Base-by-base conservation (phyloP, 129 eudicot genomes). In the Saposhnikovia divaricata region DNA sequence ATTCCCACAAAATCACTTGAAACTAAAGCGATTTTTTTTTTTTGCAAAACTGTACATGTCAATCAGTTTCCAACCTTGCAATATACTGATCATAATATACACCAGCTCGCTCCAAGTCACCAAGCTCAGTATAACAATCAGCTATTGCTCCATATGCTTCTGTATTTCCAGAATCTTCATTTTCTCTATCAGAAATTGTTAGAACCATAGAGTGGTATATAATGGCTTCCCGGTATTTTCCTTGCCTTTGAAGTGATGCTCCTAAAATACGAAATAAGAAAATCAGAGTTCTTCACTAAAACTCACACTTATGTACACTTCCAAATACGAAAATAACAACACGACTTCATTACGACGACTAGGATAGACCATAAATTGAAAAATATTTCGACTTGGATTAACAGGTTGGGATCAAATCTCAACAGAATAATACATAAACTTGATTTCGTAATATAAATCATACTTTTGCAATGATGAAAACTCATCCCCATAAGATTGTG, bases 71-170 rank as follows among this genome's bases (percentile, higher is more conserved):
- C 84, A 96, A 90, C 81, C 98, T 85, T 25, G 95, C 83, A 82
- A 92, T 96, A 72, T 96, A 96, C 78, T 92, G 91, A 81, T 96
- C 99, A 80, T 96, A 96, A 83, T 82, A 96, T 65, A 86, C 89
- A 23, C 89, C 99, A 45, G 99, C 99, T 77, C 82, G 86, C 80
- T 96, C 99, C 69, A 96, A 84, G 75, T 96, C 98, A 38, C 99
- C 99, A 73, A 92, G 86, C 80, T 96, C 99, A 21, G 99, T 96
- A 77, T 96, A 96, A 85, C 99, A 96, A 86, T 96, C 99, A 50
- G 99, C 99, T 81, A 96, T 96, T 39, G 99, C 99, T 77, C 99
- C 99, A 70, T 77, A 92, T 9, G 99, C 99, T 86, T 92, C 99
- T n/a, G 98, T 88, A 83, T 90, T 96, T 72, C 99, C 99, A 5